A percentile compares a stretch with the other conserved stretches of the same genome.
These are phyloP conservation scores for Pyrenophora seminiperda DNA, from an alignment of 2,329 filamentous ascomycete genomes.

Conservation along the genomic window DNA sequence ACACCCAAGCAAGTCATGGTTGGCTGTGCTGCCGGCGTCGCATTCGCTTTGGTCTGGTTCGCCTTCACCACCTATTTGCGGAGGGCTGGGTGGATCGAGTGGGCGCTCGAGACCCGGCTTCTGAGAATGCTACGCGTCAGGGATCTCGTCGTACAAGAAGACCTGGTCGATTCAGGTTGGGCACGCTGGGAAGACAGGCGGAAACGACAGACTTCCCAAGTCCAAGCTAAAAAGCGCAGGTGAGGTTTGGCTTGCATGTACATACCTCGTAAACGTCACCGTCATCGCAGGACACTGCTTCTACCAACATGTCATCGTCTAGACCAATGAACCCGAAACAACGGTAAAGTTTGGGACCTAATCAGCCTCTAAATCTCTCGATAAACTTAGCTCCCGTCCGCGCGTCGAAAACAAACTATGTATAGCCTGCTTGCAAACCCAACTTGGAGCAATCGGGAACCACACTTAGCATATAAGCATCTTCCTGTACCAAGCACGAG, in stretches of 20 bases:
- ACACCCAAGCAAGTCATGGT: constrained; percentile 85
- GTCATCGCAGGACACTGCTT: background rate
- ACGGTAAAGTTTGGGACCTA: background rate
- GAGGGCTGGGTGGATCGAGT: constrained; percentile 70
- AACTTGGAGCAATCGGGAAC: background rate
- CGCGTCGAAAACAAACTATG: background rate
- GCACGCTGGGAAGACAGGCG: constrained; percentile 77
- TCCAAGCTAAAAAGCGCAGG: constrained; percentile 35
- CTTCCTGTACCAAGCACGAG: constrained; percentile 5
- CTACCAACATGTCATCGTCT: background rate
- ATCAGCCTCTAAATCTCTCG: background rate
- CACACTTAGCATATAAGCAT: background rate
- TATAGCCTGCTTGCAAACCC: background rate
- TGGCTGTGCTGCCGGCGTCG: constrained; percentile 71
- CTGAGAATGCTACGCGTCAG: constrained; percentile 72
- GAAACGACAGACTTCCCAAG: constrained; percentile 27
- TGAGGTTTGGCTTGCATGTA: constrained; percentile 10
- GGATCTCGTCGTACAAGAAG: constrained; percentile 85
- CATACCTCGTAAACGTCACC: background rate
- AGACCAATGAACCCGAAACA: background rate
- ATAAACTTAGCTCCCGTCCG: constrained; percentile 1
- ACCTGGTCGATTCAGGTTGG: constrained; percentile 90
- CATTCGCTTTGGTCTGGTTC: constrained; percentile 82
- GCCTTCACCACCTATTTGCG: constrained; percentile 69
- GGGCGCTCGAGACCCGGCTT: constrained; percentile 70